A percentile compares a stretch with the other conserved stretches of the same genome.
phyloP scores from a whole-genome alignment of 1,284 basidiomycete species.

The Cutaneotrichosporon cutaneum region DNA sequence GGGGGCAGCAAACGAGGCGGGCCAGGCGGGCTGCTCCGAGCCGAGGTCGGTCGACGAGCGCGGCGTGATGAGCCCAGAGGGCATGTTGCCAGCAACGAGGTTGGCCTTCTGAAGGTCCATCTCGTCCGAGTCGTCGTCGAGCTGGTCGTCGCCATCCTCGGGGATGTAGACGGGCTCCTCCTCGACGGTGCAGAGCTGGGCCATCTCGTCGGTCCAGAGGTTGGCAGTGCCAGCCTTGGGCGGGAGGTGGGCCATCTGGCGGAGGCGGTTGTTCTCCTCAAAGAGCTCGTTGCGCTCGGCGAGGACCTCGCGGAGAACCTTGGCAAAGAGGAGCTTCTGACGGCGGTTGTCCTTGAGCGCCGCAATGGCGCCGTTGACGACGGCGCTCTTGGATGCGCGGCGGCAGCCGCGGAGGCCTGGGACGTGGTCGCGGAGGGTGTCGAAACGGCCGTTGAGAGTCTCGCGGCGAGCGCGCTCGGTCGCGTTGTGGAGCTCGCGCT shows the following conservation, averaged over 20 bases:
- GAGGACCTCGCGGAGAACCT: slow-evolving; percentile 71
- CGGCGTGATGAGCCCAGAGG: slow-evolving; percentile 35
- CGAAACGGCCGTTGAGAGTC: slow-evolving; percentile 83
- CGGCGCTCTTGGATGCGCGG: slow-evolving; percentile 87
- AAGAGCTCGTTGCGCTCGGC: slow-evolving; percentile 75
- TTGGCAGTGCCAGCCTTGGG: slow-evolving; percentile 59
- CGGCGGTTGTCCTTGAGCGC: slow-evolving; percentile 77
- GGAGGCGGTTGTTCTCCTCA: slow-evolving; percentile 83
- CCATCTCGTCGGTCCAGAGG: slow-evolving; percentile 54
- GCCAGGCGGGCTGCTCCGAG: slow-evolving; percentile 15
- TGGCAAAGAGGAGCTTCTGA: slow-evolving; percentile 71
- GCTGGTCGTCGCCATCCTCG: slow-evolving; percentile 39
- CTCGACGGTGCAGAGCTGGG: slow-evolving; percentile 49
- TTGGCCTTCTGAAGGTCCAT: slow-evolving; percentile 29
- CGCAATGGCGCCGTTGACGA: slow-evolving; percentile 87
- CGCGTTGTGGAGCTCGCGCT: slow-evolving; percentile 89
- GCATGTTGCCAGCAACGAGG: slow-evolving; percentile 23
- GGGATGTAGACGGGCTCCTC: slow-evolving; percentile 51
- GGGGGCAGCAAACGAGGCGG: slow-evolving; percentile 14
- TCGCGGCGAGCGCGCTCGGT: slow-evolving; percentile 88
- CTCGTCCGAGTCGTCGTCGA: slow-evolving; percentile 40
- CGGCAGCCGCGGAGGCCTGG: slow-evolving; percentile 85
- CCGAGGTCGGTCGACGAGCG: slow-evolving; percentile 35
- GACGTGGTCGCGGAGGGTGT: slow-evolving; percentile 78
- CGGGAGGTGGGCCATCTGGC: slow-evolving; percentile 62